Percentiles rank a stretch among this genome's conserved stretches.
These are phyloP conservation scores for Coemansia sp. DNA, from an alignment of 192 early-diverging fungal genomes.

Conservation along the genomic window DNA sequence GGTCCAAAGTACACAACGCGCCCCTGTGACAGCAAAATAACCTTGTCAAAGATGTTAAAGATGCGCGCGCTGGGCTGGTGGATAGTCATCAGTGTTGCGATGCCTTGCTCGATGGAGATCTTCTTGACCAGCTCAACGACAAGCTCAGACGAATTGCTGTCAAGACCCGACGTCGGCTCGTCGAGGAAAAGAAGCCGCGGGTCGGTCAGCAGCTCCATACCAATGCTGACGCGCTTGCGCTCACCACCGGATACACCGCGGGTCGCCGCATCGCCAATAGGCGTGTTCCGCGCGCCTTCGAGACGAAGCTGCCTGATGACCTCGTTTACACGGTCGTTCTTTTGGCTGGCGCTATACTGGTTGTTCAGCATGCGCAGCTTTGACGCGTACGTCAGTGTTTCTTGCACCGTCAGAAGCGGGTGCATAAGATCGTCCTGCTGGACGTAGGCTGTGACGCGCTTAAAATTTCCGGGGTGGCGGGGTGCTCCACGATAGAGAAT, in stretches of 20 bases:
- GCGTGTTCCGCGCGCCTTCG: slow-evolving; percentile 58
- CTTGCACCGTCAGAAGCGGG: slow-evolving; percentile 71
- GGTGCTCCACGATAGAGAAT: slow-evolving; percentile 58
- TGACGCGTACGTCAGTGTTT: slow-evolving; percentile 76
- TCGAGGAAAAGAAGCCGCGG: slow-evolving; percentile 59
- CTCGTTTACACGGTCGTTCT: slow-evolving; percentile 63
- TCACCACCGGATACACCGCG: slow-evolving; percentile 61
- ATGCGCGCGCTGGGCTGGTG: slow-evolving; percentile 87
- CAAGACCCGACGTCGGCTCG: slow-evolving; percentile 69
- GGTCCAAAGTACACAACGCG: slow-evolving; percentile 63
- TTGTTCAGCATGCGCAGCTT: slow-evolving; percentile 65
- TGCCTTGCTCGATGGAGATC: slow-evolving; percentile 59
- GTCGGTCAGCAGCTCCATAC: slow-evolving; percentile 55
- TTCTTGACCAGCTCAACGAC: slow-evolving; percentile 64
- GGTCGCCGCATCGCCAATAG: slow-evolving; percentile 48
- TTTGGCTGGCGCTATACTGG: slow-evolving; percentile 51
- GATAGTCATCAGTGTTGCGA: slow-evolving; percentile 82
- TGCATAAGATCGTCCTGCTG: slow-evolving; percentile 61
- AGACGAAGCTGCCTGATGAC: slow-evolving; percentile 69
- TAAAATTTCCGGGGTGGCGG: slow-evolving; percentile 49
- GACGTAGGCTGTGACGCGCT: slow-evolving; percentile 53
- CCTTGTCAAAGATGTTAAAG: slow-evolving; percentile 80
- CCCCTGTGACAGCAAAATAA: slow-evolving; percentile 72
- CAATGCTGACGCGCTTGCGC: slow-evolving; percentile 57
- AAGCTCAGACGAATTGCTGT: slow-evolving; percentile 66